Evolutionary conservation across 768 basidiomycete species (phyloP), one percentile per base, ranked within the genome.

Genomic region (Harrya chromipes): DNA sequence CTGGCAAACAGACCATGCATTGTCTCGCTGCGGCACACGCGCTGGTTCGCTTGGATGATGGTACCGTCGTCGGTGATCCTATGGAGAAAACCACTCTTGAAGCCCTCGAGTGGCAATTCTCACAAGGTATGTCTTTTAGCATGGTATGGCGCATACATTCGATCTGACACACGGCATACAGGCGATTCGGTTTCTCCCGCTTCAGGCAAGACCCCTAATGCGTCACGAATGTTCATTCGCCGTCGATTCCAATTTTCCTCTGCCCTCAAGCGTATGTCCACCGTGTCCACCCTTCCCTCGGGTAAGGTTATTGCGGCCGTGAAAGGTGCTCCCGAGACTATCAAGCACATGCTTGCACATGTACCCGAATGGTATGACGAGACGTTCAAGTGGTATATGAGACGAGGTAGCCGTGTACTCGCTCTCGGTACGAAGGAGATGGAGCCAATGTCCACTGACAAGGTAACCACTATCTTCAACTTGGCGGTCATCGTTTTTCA

Each of bases 41-140:
- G 0, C 74, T 99, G 11, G 97, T 98, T 34, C 79, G 88, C 40
- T 77, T 99, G 21, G 95, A 99, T 58, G 95, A 98, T 59, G 95
- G 92, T 9, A 86, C 85, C 1, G 73, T 94, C 33, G 94, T 98
- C 37, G 97, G 97, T 4, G 97, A 99, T 65, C 97, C 97, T 0
- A 99, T 99, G 97, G 97, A 99, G 70, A 94, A 94, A 72, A 94
- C 90, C 0, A 95, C 97, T 0, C 74, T 98, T 7, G 89, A 90
- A 53, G 86, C 92, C 3, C 76, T 99, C 24, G 85, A 90, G 41
- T 98, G 97, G 95, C 83, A 82, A 50, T 67, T 98, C 35, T 72
- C 67, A 10, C 82, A 83, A 70, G 88, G 89, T 81, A 44, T 42
- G 72, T 50, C 17, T 31, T 26, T 38, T 33, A 26, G 11, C 12